Evolutionary conservation across 164 flowering plant genomes (phyloP).

Genomic region (Amborella trichopoda): DNA sequence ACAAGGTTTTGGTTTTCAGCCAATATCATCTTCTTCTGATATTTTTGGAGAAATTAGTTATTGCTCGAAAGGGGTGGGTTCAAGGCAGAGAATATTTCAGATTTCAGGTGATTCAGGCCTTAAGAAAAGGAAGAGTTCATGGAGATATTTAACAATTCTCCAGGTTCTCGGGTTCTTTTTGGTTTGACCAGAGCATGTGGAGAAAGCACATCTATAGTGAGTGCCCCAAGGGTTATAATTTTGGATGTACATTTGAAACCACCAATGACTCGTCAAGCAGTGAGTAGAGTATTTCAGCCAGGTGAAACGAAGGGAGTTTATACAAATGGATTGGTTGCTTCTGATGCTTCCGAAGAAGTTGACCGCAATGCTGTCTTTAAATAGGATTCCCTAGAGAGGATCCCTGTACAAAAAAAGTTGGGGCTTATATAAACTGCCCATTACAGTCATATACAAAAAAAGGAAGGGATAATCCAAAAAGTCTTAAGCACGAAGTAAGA

Average conservation of each 20-base stretch:
- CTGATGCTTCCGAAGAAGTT: slow-evolving; percentile 69
- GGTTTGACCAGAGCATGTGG: slow-evolving; percentile 93
- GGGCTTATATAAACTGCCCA: too few species aligned
- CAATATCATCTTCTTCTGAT: slow-evolving; percentile 69
- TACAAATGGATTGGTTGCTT: slow-evolving; percentile 59
- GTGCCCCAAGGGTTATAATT: slow-evolving; percentile 75
- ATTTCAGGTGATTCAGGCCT: slow-evolving; percentile 61
- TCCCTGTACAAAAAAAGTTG: too few species aligned
- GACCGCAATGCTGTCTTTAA: slow-evolving; percentile 52
- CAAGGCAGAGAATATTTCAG: slow-evolving; percentile 48
- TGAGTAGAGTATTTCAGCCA: slow-evolving; percentile 89
- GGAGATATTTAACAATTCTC: slow-evolving; percentile 64
- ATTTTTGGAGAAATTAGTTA: slow-evolving; percentile 52
- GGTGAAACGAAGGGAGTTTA: slow-evolving; percentile 70
- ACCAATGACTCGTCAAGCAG: slow-evolving; percentile 76
- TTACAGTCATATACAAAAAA: too few species aligned
- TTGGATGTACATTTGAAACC: slow-evolving; percentile 84
- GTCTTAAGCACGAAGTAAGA: too few species aligned
- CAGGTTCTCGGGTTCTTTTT: slow-evolving; percentile 67
- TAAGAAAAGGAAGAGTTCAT: slow-evolving; percentile 50
- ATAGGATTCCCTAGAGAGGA: too few species aligned
- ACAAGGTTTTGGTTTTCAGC: slow-evolving; percentile 81
- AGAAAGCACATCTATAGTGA: slow-evolving; percentile 88
- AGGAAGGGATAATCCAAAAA: too few species aligned
- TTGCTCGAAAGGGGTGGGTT: slow-evolving; percentile 47